phyloP scores from a whole-genome alignment of 495 filamentous ascomycete species.

The Lasiosphaeria ovina region DNA sequence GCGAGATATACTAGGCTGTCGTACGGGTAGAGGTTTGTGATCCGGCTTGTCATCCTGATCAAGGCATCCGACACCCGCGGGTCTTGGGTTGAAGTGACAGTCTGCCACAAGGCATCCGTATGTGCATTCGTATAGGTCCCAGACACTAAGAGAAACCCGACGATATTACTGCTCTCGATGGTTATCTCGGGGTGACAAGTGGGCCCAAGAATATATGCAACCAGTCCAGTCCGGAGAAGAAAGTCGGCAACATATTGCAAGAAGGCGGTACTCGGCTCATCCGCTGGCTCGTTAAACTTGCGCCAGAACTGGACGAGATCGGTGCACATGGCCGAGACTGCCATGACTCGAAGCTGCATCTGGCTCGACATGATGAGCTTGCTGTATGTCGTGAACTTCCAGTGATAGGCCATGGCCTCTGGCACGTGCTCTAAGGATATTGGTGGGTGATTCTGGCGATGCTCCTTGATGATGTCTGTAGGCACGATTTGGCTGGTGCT shows the following conservation, averaged over 20 bases:
- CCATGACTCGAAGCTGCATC: conserved; percentile 82
- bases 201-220: conserved; percentile 85
- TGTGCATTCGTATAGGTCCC: conserved; percentile 66
- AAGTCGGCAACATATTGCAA: conserved; percentile 65
- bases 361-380: conserved; percentile 76
- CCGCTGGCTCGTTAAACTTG: conserved; percentile 37
- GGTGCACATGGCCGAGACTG: conserved; percentile 66
- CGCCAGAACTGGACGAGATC: conserved; percentile 66
- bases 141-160: conserved; percentile 86
- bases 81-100: conserved; percentile 78
- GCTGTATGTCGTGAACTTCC: conserved; percentile 67
- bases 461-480: conserved; percentile 30
- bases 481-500: conserved; percentile 34
- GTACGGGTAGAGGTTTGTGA: conserved; percentile 58
- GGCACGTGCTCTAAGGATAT: conserved; percentile 26
- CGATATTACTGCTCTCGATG: conserved; percentile 72
- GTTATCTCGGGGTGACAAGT: conserved; percentile 93
- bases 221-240: conserved; percentile 61
- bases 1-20: conserved; percentile 66
- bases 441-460: conserved; percentile 27
- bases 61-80: conserved; percentile 79
- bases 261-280: conserved; percentile 48
- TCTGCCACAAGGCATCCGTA: conserved; percentile 82
- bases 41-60: conserved; percentile 67
- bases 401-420: conserved; percentile 58